Evolutionary conservation across 805 yeast genomes (phyloP), one percentile per base, ranked within the genome.

Genomic region (Ascoidea tarda): DNA sequence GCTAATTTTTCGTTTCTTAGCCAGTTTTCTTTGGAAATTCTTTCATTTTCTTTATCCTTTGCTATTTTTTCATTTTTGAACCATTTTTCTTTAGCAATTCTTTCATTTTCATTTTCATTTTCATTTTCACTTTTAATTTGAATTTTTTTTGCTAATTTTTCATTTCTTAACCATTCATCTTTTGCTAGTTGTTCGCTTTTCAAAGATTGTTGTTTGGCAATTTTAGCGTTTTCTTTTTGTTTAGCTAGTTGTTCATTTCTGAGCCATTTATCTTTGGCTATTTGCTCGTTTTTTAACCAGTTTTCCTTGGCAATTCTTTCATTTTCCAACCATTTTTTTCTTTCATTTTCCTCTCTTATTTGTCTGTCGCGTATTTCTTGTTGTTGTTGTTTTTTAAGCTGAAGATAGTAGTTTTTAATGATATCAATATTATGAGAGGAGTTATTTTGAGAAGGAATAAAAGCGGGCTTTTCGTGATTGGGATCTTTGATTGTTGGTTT

Each of bases 381-480:
- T 46, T 42, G 12, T 31, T 16, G 14, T 12, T 52, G 14, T 6
- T 16, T 14, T 16, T 48, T 32, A 16, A n/a, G 44, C 8, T 33
- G 16, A 3, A 46, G n/a, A 5, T 47, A 46, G 28, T 33, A 49
- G 6, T 16, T 44, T n/a, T 49, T 16, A 12, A 53, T n/a, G 45
- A 53, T 53, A 6, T 31, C 16, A 31, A 49, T 52, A 33, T 51
- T 51, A 32, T 53, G 54, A 21, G 49, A 21, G 21, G 42, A 10
- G 47, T 51, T 38, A 32, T 33, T 4, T 49, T 46, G 47, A 33
- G 32, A 6, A 51, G 21, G 28, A 28, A 32, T 16, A 16, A 33
- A 47, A n/a, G 16, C 6, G 38, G 16, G 28, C 3, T 21, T 21
- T 21, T 3, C 28, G 28, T 21, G 3, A 21, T 21, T 21, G 28